Base-by-base conservation (phyloP, 2,329 filamentous ascomycete genomes). In the Tolypocladium pustulatum region DNA sequence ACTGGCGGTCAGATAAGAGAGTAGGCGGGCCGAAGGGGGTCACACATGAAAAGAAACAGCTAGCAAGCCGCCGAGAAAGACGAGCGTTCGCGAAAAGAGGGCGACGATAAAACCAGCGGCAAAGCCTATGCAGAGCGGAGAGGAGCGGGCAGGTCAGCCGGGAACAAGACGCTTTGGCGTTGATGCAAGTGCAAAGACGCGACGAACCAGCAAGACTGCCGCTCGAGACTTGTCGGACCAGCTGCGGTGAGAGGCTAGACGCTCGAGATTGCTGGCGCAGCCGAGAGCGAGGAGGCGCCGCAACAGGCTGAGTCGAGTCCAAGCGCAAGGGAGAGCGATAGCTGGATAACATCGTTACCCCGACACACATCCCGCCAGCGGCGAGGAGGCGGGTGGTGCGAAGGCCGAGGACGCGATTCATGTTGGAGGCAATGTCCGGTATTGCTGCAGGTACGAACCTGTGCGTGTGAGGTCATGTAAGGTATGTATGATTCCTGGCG, bases 51-150 rank as follows among this genome's bases (percentile, higher is more conserved):
- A 67, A 36, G 82, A 76, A 17, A 89, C 75, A 30, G 89, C 80
- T 12, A 85, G 72, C 15, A 90, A 67, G 0, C 88, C 88, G 25
- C 88, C 73, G 25, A 92, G 69, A 20, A 91, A 66, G 1, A 87
- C 86, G 54, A 92, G 74, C 1, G 86, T 83, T 67, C 83, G 84
- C 10, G 87, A 90, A 70, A 92, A 90, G 20, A 87, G 75, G 60
- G 85, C 84, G 32, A 91, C 78, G 0, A 86, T 73, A 37, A 92
- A 65, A 1, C 88, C 88, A 3, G 80, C 73, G n/a, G 81, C 65
- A 58, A 89, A 82, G 22, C 86, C 85, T 87, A 57, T 4, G 34
- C 20, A 3, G 17, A 20, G 22, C n/a, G 27, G 27, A 17, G 12
- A 52, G 49, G 10, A 13, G 7, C 30, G 30, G 30, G 30, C 20